Conservation (phyloP, 2,329 filamentous ascomycete species). For the Gyromitra esculenta region DNA sequence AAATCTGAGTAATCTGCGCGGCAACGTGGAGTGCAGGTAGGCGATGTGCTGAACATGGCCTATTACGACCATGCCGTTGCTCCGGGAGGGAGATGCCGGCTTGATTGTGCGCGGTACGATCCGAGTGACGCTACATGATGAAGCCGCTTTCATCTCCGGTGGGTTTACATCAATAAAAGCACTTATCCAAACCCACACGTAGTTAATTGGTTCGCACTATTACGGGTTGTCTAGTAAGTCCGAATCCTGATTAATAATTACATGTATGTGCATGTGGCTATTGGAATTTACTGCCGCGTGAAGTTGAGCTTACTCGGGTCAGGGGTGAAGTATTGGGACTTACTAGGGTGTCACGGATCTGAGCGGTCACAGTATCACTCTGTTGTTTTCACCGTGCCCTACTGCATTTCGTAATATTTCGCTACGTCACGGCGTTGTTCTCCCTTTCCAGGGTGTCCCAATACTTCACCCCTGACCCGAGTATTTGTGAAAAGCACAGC, state of each 20-base stretch:
- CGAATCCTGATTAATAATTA: no score
- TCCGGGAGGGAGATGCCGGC: not conserved
- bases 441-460: no score
- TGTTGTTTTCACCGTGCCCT: no score
- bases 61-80: slow-evolving; percentile 14
- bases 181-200: not conserved
- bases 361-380: no score
- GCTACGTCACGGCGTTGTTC: no score
- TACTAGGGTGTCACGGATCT: no score
- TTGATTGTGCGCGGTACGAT: not conserved
- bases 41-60: slow-evolving; percentile 17
- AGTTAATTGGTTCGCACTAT: not conserved
- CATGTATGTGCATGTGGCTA: not conserved
- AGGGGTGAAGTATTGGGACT: no score
- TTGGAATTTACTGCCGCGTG: not conserved
- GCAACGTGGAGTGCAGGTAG: slow-evolving; percentile 31
- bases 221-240: not conserved
- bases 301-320: no score
- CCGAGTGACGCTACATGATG: slow-evolving; percentile 48
- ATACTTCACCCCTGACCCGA: no score
- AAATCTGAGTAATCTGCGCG: not conserved
- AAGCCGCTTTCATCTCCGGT: slow-evolving; percentile 34
- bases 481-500: not conserved
- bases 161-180: not conserved
- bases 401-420: no score